A percentile compares a stretch with the other conserved stretches of the same genome.
phyloP scores from a whole-genome alignment of 331 rosid species.

The Arachis monticola region DNA sequence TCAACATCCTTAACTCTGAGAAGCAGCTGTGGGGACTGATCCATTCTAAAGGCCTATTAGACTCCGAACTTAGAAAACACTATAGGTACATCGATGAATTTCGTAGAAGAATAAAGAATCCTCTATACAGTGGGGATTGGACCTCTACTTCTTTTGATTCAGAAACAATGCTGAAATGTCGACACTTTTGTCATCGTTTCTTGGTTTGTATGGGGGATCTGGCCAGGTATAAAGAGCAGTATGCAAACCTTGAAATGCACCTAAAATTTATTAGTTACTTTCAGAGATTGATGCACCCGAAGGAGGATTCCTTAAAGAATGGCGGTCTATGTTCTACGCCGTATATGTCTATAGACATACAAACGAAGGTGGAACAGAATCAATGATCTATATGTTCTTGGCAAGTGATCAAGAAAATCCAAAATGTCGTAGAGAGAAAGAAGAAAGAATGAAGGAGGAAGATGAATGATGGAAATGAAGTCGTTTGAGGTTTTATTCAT shows the following conservation, averaged over 20 bases:
- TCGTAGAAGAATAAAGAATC: slow-evolving; percentile 60
- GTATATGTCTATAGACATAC: too few relatives aligned
- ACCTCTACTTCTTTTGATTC: slow-evolving; percentile 41
- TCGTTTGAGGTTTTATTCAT: too few relatives aligned
- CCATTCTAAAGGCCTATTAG: slow-evolving; percentile 3
- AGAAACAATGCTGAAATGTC: slow-evolving; percentile 51
- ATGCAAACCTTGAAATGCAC: slow-evolving; percentile 51
- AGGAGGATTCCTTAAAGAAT: too few relatives aligned
- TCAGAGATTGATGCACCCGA: too few relatives aligned
- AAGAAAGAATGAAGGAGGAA: too few relatives aligned
- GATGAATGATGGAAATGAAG: too few relatives aligned
- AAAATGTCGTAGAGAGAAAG: too few relatives aligned
- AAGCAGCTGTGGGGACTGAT: background rate
- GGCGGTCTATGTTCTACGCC: too few relatives aligned
- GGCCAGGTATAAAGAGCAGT: slow-evolving; percentile 67
- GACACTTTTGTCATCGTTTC: slow-evolving; percentile 40
- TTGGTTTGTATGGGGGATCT: slow-evolving; percentile 82
- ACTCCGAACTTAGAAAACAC: background rate
- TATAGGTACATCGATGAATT: slow-evolving; percentile 42
- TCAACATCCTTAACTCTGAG: background rate
- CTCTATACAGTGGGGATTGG: slow-evolving; percentile 30
- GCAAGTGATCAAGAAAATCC: too few relatives aligned
- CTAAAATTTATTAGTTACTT: too few relatives aligned
- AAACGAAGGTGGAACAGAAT: too few relatives aligned
- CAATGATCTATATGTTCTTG: too few relatives aligned